Conservation (phyloP, 805 yeast species). For the Cyberlindnera veronae region DNA sequence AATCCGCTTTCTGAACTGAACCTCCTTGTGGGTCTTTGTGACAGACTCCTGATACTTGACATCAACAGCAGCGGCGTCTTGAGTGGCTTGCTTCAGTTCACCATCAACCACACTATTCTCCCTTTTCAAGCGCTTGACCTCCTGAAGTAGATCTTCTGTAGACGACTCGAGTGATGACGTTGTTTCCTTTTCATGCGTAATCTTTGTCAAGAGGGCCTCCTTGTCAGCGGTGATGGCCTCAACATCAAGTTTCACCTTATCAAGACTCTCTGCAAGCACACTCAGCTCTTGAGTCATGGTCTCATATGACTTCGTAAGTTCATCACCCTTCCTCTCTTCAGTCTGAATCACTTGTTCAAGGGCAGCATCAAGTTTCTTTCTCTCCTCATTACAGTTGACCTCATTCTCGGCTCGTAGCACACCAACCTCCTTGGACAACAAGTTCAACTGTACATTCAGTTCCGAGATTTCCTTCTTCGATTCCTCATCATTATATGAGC, state of each 20-base stretch:
- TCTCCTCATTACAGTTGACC: slow-evolving; percentile 3
- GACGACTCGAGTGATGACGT: too few species aligned
- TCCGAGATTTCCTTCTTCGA: slow-evolving; percentile 16
- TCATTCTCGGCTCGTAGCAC: slow-evolving; percentile 6
- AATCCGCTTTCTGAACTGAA: slow-evolving; percentile 37
- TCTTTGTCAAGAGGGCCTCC: neutral
- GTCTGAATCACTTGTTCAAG: slow-evolving; percentile 21
- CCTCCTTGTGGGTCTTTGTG: slow-evolving; percentile 34
- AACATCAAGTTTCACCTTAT: slow-evolving; percentile 1
- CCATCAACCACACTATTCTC: slow-evolving; percentile 21
- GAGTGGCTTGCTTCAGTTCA: slow-evolving; percentile 24
- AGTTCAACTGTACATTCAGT: slow-evolving; percentile 16
- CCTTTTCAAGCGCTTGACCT: slow-evolving; percentile 23
- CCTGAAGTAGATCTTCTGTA: slow-evolving; percentile 10
- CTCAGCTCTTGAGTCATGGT: slow-evolving; percentile 26
- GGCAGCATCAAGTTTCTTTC: slow-evolving; percentile 12
- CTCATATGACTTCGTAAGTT: slow-evolving; percentile 27
- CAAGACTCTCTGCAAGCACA: slow-evolving; percentile 11
- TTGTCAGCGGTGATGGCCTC: slow-evolving; percentile 3
- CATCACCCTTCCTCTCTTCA: slow-evolving; percentile 30
- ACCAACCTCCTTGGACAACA: slow-evolving; percentile 4
- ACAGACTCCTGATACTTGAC: slow-evolving; percentile 23
- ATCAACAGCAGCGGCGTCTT: slow-evolving; percentile 22
- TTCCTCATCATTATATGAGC: slow-evolving; percentile 16
- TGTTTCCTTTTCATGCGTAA: too few species aligned